These are phyloP conservation scores for Mycena polygramma DNA, from an alignment of 768 basidiomycete genomes.

Conservation along the genomic window DNA sequence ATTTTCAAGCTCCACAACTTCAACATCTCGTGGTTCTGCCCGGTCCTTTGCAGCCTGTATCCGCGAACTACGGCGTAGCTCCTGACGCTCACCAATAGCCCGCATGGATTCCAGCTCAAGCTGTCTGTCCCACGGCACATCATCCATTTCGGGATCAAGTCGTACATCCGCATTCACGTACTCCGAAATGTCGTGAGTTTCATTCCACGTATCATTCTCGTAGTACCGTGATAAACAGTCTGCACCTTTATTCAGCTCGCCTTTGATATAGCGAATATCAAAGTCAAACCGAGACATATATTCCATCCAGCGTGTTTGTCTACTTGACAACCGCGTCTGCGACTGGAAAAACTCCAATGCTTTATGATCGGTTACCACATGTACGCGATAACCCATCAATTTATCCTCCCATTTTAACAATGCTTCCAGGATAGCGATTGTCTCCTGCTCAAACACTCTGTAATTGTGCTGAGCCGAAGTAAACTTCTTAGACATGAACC, in stretches of 20 bases:
- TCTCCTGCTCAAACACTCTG: conserved; percentile 2
- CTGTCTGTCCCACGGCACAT: too few relatives aligned
- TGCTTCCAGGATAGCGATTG: conserved; percentile 42
- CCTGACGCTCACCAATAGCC: too few relatives aligned
- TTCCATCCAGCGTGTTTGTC: conserved; percentile 48
- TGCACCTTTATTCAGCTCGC: too few relatives aligned
- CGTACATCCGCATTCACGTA: too few relatives aligned
- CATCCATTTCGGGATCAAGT: too few relatives aligned
- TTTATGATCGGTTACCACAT: conserved; percentile 40
- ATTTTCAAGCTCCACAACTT: too few relatives aligned
- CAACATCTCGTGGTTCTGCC: too few relatives aligned
- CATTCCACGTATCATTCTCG: conserved; percentile 39
- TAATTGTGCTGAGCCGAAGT: too few relatives aligned
- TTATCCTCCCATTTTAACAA: conserved; percentile 51
- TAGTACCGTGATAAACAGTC: conserved; percentile 50
- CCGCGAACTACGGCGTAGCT: too few relatives aligned
- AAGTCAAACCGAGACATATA: conserved; percentile 47
- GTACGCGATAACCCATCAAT: conserved; percentile 44
- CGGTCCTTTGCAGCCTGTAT: too few relatives aligned
- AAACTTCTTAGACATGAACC: too few relatives aligned
- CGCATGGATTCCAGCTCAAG: too few relatives aligned
- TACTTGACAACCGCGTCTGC: conserved; percentile 33
- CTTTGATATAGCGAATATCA: conserved; percentile 42
- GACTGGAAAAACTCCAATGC: conserved; percentile 38
- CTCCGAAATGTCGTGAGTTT: conserved; percentile 36